Base-by-base conservation (phyloP, 371 early-diverging fungal species). In the Sporodiniella umbellata region DNA sequence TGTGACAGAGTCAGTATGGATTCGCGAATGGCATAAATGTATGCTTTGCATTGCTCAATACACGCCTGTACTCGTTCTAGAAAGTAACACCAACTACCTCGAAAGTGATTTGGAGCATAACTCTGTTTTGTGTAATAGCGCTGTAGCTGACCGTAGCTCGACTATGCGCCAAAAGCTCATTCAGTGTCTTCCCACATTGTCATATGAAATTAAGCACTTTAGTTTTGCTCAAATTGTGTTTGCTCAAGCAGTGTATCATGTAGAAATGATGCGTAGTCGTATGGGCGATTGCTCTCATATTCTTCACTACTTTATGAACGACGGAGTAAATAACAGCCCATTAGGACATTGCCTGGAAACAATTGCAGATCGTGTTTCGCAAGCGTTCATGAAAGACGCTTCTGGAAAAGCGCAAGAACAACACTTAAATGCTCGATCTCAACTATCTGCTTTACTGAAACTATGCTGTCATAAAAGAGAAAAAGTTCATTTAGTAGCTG, bases 31-130 rank as follows among this genome's bases (percentile, higher is more conserved):
- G 88, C 70, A 80, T 47, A 64, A 69, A 1, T 66, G 82, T 0
- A 75, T 94, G 67, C 53, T 78, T 0, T 51, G 75, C 1, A 84
- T 97, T 58, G 94, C 96, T 3, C 74, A 75, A 55, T 91, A 90
- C 50, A 89, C 96, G 2, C 96, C 98, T 0, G 78, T 88, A 0
- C 72, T 97, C 42, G 82, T 92, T 3, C 84, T 86, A 25, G 84
- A 80, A 37, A 78, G 82, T 33, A 74, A 83, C 0, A 82, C 86
- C 30, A 89, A 86, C 40, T 92, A 90, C 52, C 62, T 97, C 21
- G 93, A 93, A 46, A 90, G 86, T n/a, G 95, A 95, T 56, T 66
- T 97, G 12, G 89, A 90, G 46, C 85, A 88, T 56, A 92, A 92
- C 64, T 91, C 94, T 7, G 85, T 95, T 6, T 66, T 94, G 18